Evolutionary conservation across 1,284 basidiomycete species (phyloP).

Genomic region (Sphagnurus paluster): DNA sequence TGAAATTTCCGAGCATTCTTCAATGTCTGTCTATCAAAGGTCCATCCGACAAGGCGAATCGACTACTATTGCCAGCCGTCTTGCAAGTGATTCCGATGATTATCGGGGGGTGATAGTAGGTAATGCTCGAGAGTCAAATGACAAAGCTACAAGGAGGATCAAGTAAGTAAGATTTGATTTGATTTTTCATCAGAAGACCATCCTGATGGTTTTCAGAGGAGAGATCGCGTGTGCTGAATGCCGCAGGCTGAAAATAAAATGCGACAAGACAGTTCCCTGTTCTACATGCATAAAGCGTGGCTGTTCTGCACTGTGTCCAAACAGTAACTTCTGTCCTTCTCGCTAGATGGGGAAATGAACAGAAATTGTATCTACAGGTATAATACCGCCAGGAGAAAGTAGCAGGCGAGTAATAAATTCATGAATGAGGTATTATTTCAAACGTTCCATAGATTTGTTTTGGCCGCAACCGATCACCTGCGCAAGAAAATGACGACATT

Average conservation of each 20-base stretch:
- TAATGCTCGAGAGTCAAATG: conserved; percentile 7
- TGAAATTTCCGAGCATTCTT: no score
- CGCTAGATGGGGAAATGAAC: conserved; percentile 1
- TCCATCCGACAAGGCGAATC: conserved; percentile 1
- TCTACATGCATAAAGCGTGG: conserved; percentile 48
- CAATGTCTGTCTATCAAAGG: not conserved
- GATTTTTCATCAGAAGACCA: not conserved
- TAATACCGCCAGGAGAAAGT: conserved; percentile 49
- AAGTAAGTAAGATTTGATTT: conserved; percentile 23
- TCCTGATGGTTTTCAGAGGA: conserved; percentile 28
- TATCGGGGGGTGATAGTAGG: not conserved
- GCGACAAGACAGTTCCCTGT: conserved; percentile 40
- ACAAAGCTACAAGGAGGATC: conserved; percentile 31
- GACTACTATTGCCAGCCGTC: not conserved
- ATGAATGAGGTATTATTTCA: conserved; percentile 1
- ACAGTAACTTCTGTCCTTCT: conserved; percentile 33
- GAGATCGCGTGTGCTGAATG: conserved; percentile 51
- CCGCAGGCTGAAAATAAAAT: conserved; percentile 41
- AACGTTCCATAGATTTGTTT: conserved; percentile 38
- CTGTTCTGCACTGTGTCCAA: conserved; percentile 49
- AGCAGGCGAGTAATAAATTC: conserved; percentile 36
- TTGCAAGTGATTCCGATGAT: not conserved
- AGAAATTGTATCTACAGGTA: conserved; percentile 30
- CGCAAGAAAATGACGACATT: conserved; percentile 40
- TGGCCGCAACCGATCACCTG: conserved; percentile 50